These are phyloP conservation scores for Hansenula anomala DNA, from an alignment of 1,139 yeast species.

Conservation along the genomic window DNA sequence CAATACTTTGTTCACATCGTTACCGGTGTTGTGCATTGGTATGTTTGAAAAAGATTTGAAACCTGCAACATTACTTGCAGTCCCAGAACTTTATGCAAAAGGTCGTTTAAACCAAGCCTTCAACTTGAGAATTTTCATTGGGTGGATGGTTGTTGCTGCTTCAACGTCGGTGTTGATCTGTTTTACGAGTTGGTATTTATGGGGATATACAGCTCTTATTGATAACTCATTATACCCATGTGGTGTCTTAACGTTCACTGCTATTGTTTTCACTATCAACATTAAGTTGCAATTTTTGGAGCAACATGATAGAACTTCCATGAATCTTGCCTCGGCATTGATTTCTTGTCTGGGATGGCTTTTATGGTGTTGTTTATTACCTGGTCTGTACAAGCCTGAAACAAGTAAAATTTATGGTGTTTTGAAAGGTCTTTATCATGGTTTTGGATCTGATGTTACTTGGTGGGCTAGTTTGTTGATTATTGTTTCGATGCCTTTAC, in stretches of 20 bases:
- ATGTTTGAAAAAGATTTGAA: conserved; percentile 89
- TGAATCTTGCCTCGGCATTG: conserved; percentile 53
- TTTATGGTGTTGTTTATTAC: conserved; percentile 78
- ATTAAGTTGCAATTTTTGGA: conserved; percentile 78
- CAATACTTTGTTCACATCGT: conserved; percentile 89
- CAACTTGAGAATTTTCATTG: conserved; percentile 60
- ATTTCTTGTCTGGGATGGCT: conserved; percentile 87
- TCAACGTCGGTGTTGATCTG: conserved; percentile 68
- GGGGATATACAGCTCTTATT: conserved; percentile 60
- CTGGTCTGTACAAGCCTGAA: conserved; percentile 56
- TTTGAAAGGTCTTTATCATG: conserved; percentile 55
- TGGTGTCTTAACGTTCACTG: conserved; percentile 72
- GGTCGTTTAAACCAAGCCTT: conserved; percentile 79
- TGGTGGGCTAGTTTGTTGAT: conserved; percentile 83
- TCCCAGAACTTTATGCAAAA: conserved; percentile 80
- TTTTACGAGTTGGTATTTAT: conserved; percentile 58
- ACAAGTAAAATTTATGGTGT: conserved; percentile 70
- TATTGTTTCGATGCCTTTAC: conserved; percentile 50
- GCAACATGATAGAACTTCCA: conserved; percentile 73
- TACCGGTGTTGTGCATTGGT: conserved; percentile 91
- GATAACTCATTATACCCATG: conserved; percentile 81
- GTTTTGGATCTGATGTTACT: conserved; percentile 72
- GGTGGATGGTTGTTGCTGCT: conserved; percentile 80
- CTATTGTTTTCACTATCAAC: conserved; percentile 67
- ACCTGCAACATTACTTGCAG: conserved; percentile 84